Percentiles rank a stretch among this genome's conserved stretches.
Evolutionary conservation across 306 rosid genomes (phyloP).

Genomic region (Trichosanthes cucumerina): DNA sequence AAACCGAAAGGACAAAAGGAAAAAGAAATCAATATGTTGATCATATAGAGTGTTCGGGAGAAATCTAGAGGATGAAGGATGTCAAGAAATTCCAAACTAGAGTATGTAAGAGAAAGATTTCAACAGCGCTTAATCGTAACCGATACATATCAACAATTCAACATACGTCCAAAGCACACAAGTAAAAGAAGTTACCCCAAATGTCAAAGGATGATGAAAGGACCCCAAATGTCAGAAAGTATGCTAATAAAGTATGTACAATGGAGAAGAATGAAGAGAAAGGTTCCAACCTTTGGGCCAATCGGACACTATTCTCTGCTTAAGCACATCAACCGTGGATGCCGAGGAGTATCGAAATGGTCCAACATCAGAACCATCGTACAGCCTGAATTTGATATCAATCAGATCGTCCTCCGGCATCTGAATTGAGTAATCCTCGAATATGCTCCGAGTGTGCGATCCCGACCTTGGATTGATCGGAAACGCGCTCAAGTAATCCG

Average conservation of each 20-base stretch:
- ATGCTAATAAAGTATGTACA: neutral
- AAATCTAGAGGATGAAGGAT: neutral
- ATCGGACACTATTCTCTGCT: slow-evolving; percentile 75
- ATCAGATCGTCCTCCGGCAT: slow-evolving; percentile 84
- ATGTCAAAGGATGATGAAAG: neutral
- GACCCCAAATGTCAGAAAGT: neutral
- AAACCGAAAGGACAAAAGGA: neutral
- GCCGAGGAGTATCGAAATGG: slow-evolving; percentile 73
- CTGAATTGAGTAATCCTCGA: too few species aligned
- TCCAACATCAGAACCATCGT: slow-evolving; percentile 24
- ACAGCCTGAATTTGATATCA: slow-evolving; percentile 65
- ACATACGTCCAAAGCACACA: neutral
- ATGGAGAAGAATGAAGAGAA: neutral
- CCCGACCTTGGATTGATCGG: neutral
- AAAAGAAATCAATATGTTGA: neutral
- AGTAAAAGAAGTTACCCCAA: neutral
- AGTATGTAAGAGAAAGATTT: neutral
- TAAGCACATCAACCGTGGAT: slow-evolving; percentile 73
- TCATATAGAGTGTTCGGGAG: neutral
- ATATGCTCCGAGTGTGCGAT: neutral
- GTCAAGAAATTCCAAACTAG: neutral
- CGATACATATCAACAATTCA: neutral
- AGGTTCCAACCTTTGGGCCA: slow-evolving; percentile 65
- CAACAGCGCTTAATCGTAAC: neutral
- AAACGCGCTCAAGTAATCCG: neutral